Conservation (phyloP, 306 rosid species). For the Psophocarpus tetragonolobus region DNA sequence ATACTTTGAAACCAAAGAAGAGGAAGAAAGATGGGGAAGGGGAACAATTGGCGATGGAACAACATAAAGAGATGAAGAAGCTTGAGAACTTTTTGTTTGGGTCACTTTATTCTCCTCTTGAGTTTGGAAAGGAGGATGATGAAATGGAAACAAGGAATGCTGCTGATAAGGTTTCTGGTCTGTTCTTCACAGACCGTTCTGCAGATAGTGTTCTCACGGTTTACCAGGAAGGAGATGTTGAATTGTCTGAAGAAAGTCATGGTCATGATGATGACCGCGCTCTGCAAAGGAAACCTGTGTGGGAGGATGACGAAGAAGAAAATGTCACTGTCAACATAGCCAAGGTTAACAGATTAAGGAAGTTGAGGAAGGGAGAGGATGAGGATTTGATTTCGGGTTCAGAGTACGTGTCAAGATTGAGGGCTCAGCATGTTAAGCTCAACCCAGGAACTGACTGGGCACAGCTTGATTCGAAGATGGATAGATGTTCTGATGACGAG, state of each 20-base stretch:
- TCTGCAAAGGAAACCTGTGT: conserved; percentile 66
- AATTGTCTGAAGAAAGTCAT: conserved; percentile 32
- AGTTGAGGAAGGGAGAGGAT: conserved; percentile 82
- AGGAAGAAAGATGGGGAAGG: conserved; percentile 59
- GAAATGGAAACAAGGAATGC: conserved; percentile 25
- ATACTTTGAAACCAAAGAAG: conserved; percentile 44
- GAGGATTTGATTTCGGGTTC: conserved; percentile 70
- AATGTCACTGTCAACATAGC: conserved; percentile 59
- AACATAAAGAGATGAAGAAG: conserved; percentile 70
- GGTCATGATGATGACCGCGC: conserved; percentile 32
- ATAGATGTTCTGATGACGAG: conserved; percentile 56
- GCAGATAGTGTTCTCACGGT: conserved; percentile 49
- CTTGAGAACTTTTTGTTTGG: conserved; percentile 78
- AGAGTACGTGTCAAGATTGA: conserved; percentile 79
- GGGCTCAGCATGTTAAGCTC: conserved; percentile 87
- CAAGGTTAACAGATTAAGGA: conserved; percentile 72
- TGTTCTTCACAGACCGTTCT: conserved; percentile 70
- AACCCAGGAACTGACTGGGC: conserved; percentile 92
- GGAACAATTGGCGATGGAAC: conserved; percentile 44
- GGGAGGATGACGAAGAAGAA: conserved; percentile 92
- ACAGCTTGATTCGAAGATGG: conserved; percentile 43
- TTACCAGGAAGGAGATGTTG: conserved; percentile 51
- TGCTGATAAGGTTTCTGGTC: conserved; percentile 39
- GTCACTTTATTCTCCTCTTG: conserved; percentile 67
- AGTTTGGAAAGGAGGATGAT: conserved; percentile 62